phyloP scores from a whole-genome alignment of 2,329 filamentous ascomycete genomes.

The Raffaelea ambrosiae region DNA sequence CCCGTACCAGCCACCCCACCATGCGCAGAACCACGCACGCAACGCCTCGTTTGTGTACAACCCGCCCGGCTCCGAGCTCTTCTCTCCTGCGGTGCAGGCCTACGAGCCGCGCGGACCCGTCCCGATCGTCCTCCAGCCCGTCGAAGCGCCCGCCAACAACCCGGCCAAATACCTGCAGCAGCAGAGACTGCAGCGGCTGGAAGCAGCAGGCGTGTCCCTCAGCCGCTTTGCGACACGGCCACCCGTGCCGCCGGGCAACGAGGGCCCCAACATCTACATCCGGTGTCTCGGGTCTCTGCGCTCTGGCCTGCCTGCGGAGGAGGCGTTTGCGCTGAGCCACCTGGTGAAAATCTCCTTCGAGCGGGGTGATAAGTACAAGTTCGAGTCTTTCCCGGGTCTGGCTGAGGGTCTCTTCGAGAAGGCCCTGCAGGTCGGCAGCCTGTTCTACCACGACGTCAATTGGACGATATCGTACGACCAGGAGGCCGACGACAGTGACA shows the following conservation, averaged over 20 bases:
- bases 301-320: constrained; percentile 69
- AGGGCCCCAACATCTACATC: constrained; percentile 84
- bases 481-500: constrained; percentile 41
- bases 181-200: constrained; percentile 34
- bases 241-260: constrained; percentile 49
- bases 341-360: constrained; percentile 93
- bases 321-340: constrained; percentile 89
- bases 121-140: constrained; percentile 61
- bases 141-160: constrained; percentile 67
- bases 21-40: constrained; percentile 21
- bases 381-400: constrained; percentile 82
- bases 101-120: constrained; percentile 58
- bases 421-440: constrained; percentile 63
- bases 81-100: constrained; percentile 52
- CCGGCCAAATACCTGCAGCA: constrained; percentile 57
- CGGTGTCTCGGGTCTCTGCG: constrained; percentile 77
- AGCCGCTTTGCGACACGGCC: constrained; percentile 40
- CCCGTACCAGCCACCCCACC: constrained; percentile 14
- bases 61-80: constrained; percentile 46
- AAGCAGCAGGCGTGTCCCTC: constrained; percentile 32
- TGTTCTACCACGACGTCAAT: constrained; percentile 68
- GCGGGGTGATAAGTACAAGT: constrained; percentile 89
- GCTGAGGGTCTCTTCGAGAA: constrained; percentile 85
- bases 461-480: constrained; percentile 68
- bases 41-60: constrained; percentile 40